Base-by-base conservation (phyloP, 768 basidiomycete species). In the Dacryopinax spathularia region DNA sequence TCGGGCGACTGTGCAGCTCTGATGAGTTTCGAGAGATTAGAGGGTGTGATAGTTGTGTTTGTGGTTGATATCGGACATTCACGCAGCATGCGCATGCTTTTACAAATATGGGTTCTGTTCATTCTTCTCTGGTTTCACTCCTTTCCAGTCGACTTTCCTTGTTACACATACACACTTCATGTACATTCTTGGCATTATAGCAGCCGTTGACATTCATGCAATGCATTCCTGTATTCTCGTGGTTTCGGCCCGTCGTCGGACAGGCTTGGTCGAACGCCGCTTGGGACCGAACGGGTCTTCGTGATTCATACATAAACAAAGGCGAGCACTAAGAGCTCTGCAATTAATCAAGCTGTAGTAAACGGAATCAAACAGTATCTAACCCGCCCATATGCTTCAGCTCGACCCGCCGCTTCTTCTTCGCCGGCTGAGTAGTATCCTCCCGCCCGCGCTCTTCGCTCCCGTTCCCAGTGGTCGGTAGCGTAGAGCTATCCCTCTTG, bases 341-440 rank as follows among this genome's bases (percentile, higher is more conserved):
- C n/a, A n/a, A n/a, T n/a, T n/a, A n/a, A n/a, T n/a, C n/a, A n/a
- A n/a, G n/a, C n/a, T n/a, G n/a, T n/a, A n/a, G n/a, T n/a, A n/a
- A n/a, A n/a, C n/a, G n/a, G n/a, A n/a, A n/a, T 56, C 31, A 56
- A 18, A 31, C 48, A 10, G 25, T 29, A 29, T 56, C 48, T 61
- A 43, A 22, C 4, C 60, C 35, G 10, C 61, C 62, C 27, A 66
- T 68, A 63, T 70, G 69, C 35, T 44, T 65, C 68, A 91, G 77
- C 34, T 82, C 87, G n/a, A 90, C 83, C 25, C 89, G 79, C 63
- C 89, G 80, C 74, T 89, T 91, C 75, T 92, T 91, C 81, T 89
- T 92, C 5, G 87, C 86, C 1, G 87, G 89, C 65, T 83, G 85
- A 2, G 70, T 65, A 20, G 41, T 66, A 31, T 69, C 72, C 22